Percentiles rank a stretch among this genome's conserved stretches.
Conservation (phyloP, 208 protist genomes). For the Acanthamoeba castellanii region DNA sequence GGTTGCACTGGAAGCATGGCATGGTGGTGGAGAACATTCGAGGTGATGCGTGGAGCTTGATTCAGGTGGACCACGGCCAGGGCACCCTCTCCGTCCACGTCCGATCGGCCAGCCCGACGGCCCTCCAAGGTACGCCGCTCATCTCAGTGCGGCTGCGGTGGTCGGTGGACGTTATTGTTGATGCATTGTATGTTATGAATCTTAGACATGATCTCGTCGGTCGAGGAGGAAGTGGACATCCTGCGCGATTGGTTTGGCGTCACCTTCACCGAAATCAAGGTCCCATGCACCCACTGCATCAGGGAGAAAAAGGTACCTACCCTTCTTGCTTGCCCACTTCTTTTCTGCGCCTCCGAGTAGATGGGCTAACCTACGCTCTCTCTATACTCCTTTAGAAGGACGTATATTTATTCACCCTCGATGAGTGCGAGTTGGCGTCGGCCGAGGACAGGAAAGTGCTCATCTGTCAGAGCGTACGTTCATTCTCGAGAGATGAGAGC, state of each 20-base stretch:
- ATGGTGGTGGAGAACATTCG: constrained; percentile 31
- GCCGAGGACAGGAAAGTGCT: constrained; percentile 44
- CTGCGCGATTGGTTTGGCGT: constrained; percentile 70
- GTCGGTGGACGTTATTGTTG: neutral
- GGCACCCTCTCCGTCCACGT: constrained; percentile 30
- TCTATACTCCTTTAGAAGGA: neutral
- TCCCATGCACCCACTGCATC: constrained; percentile 65
- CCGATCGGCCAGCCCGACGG: neutral
- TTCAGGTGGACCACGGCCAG: constrained; percentile 50
- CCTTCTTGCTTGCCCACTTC: neutral
- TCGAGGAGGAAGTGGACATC: constrained; percentile 61
- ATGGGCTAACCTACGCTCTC: neutral
- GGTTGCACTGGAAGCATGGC: constrained; percentile 46
- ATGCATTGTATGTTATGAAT: neutral
- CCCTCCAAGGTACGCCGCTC: neutral
- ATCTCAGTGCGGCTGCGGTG: neutral
- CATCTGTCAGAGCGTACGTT: constrained; percentile 35
- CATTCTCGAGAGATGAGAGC: neutral
- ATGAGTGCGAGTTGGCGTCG: constrained; percentile 61
- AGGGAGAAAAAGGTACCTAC: constrained; percentile 34
- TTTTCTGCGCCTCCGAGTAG: neutral
- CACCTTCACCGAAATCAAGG: constrained; percentile 53
- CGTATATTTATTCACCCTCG: constrained; percentile 57
- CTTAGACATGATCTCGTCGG: constrained; percentile 50
- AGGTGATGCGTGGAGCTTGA: neutral